phyloP scores from a whole-genome alignment of 2,329 filamentous ascomycete species.

The Nemania diffusa region DNA sequence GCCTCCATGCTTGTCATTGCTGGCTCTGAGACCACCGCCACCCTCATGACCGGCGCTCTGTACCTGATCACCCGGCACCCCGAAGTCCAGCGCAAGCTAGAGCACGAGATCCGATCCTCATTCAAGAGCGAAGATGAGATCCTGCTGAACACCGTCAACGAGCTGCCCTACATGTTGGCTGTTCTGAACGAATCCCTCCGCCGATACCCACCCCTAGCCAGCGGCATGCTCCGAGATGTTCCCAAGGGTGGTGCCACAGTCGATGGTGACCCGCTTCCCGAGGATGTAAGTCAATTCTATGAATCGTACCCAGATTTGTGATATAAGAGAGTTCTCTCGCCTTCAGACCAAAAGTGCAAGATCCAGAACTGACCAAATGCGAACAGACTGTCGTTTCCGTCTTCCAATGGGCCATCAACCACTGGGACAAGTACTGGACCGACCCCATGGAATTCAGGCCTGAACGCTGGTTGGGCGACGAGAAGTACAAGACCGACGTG shows the following conservation, averaged over 20 bases:
- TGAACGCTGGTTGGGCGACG: slow-evolving; percentile 52
- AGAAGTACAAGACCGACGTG: slow-evolving; percentile 48
- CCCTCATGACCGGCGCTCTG: slow-evolving; percentile 53
- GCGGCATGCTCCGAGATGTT: slow-evolving; percentile 41
- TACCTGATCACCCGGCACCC: slow-evolving; percentile 56
- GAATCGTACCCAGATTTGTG: not conserved
- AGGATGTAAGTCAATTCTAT: slow-evolving; percentile 39
- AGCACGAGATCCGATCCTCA: slow-evolving; percentile 52
- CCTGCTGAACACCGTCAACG: slow-evolving; percentile 48
- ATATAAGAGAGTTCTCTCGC: not conserved
- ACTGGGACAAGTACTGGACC: slow-evolving; percentile 51
- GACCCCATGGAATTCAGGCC: slow-evolving; percentile 54
- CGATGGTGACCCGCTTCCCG: slow-evolving; percentile 43
- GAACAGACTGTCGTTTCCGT: slow-evolving; percentile 51
- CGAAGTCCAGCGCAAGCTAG: slow-evolving; percentile 48
- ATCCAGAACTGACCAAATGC: slow-evolving; percentile 27
- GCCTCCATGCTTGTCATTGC: slow-evolving; percentile 54
- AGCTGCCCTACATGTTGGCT: slow-evolving; percentile 55
- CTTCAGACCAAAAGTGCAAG: too few species aligned
- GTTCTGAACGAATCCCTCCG: slow-evolving; percentile 56
- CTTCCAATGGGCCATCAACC: slow-evolving; percentile 53
- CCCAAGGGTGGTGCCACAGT: slow-evolving; percentile 44
- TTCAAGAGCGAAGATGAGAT: slow-evolving; percentile 56
- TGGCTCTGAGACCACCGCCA: slow-evolving; percentile 63
- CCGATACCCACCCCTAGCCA: slow-evolving; percentile 52